Evolutionary conservation across 225 moss, liverwort and hornwort genomes (phyloP), one percentile per base, ranked within the genome.

Genomic region (Bryoerythrophyllum caledonicum): DNA sequence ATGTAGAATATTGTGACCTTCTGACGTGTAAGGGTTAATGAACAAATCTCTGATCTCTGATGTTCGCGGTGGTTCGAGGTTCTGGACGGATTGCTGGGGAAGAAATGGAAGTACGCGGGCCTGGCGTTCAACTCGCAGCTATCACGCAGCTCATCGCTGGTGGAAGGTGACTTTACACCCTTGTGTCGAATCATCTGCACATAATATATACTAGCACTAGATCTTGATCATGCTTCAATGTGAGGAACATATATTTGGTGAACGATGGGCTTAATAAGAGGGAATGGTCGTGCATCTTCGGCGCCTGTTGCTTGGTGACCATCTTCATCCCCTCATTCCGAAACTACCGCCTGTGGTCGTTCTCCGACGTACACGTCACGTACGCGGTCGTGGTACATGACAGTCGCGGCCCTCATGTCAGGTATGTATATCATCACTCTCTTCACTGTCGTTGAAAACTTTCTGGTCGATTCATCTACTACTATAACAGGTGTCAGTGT

Each of bases 351-450:
- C 73, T 92, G 25, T 96, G 92, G 85, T 96, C 91, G 6, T 94
- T 87, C 84, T 86, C 88, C 53, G 96, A 94, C 32, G 81, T 92
- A 94, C 94, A n/a, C 81, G 82, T 92, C 70, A 91, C 94, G 0
- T 96, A 96, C 80, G 91, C 96, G n/a, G 0, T 92, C 92, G 43
- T 96, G 96, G 96, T 96, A 96, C 52, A 94, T 96, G 91, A 96
- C 96, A 35, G 86, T 91, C 38, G 82, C 75, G 26, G 73, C 92
- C 7, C 91, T 96, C 30, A 41, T 90, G 41, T 54, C 96, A 96
- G 92, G 95, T 93, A 56, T 13, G n/a, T 53, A 4, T n/a, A n/a
- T n/a, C 6, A 73, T 1, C 6, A 9, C 23, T 11, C 34, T n/a
- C n/a, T n/a, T n/a, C n/a, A n/a, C n/a, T n/a, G n/a, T n/a, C n/a